phyloP scores from a whole-genome alignment of 805 yeast genomes.

The Komagataella mondaviorum region DNA sequence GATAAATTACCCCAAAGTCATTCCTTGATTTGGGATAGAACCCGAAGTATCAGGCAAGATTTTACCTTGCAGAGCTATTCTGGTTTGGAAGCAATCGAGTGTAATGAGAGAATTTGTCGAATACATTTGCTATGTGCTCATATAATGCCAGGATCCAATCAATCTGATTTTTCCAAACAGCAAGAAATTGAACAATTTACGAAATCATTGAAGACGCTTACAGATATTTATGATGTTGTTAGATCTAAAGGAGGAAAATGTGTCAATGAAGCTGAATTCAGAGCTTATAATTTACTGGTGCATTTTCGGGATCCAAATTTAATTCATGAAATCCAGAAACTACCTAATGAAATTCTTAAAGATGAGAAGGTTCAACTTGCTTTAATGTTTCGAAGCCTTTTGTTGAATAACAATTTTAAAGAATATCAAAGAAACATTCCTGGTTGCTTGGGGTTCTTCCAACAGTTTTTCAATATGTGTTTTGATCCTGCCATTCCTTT shows the following conservation, averaged over 20 bases:
- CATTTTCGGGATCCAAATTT: slow-evolving; percentile 77
- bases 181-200: slow-evolving; percentile 93
- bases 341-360: slow-evolving; percentile 44
- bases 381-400: slow-evolving; percentile 48
- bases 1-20: slow-evolving; percentile 71
- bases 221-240: slow-evolving; percentile 77
- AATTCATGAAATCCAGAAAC: slow-evolving; percentile 57
- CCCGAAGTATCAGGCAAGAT: slow-evolving; percentile 92
- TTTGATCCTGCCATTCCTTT: slow-evolving; percentile 43
- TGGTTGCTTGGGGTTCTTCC: slow-evolving; percentile 48
- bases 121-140: slow-evolving; percentile 76
- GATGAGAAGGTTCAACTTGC: slow-evolving; percentile 58
- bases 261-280: slow-evolving; percentile 85
- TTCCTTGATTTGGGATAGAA: slow-evolving; percentile 92
- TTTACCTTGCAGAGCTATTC: slow-evolving; percentile 89
- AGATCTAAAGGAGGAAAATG: slow-evolving; percentile 53
- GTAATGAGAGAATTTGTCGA: slow-evolving; percentile 84
- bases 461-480: slow-evolving; percentile 45
- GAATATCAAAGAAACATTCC: slow-evolving; percentile 36
- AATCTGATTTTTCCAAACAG: slow-evolving; percentile 72
- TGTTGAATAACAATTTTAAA: slow-evolving; percentile 46
- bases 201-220: slow-evolving; percentile 77
- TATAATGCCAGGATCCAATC: slow-evolving; percentile 62
- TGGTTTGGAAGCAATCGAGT: slow-evolving; percentile 88
- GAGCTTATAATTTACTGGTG: slow-evolving; percentile 74